Evolutionary conservation across 2,329 filamentous ascomycete species (phyloP).

Genomic region (Arthroderma sp.): DNA sequence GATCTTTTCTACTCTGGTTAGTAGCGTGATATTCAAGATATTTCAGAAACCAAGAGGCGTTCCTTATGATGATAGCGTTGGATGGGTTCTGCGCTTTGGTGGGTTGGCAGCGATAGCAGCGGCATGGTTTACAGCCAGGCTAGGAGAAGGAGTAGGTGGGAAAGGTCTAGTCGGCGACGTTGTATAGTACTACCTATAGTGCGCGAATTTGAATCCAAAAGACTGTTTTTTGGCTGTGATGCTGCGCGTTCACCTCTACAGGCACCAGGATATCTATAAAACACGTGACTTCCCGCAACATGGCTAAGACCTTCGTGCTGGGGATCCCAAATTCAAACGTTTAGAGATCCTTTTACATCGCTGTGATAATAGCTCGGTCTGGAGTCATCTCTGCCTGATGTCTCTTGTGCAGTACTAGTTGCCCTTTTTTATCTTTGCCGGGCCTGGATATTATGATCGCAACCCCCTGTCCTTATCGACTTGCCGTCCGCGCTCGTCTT

Average conservation of each 20-base stretch:
- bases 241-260: no score
- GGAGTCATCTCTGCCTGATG: no score
- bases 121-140: conserved; percentile 55
- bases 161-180: background rate
- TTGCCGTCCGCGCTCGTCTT: conserved; percentile 22
- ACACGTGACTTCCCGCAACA: no score
- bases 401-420: background rate
- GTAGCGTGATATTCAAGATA: conserved; percentile 68
- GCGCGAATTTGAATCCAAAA: no score
- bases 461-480: conserved; percentile 18
- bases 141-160: conserved; percentile 44
- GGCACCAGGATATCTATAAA: no score
- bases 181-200: no score
- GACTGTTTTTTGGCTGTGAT: no score
- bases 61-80: conserved; percentile 75
- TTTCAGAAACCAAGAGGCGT: conserved; percentile 78
- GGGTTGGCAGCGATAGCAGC: conserved; percentile 66
- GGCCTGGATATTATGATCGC: conserved; percentile 24
- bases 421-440: conserved; percentile 2
- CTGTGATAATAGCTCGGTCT: no score
- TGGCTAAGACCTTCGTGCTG: no score
- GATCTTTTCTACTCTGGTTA: conserved; percentile 75
- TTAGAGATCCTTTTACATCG: no score
- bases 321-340: no score
- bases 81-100: conserved; percentile 73